phyloP scores from a whole-genome alignment of 306 rosid genomes.

The Pterocarpus macrocarpus region DNA sequence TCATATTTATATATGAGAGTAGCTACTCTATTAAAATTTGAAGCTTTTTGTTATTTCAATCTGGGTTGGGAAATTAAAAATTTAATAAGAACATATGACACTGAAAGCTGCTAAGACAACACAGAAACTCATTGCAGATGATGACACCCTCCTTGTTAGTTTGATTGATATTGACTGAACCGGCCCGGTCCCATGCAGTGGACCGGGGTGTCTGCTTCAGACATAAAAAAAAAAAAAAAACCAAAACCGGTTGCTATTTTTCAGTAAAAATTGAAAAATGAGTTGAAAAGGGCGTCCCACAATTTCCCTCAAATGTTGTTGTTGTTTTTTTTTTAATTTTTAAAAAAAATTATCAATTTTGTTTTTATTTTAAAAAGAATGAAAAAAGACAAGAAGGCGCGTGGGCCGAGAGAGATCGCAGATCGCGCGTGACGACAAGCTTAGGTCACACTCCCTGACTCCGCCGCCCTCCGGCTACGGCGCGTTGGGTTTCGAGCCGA shows the following conservation, averaged over 20 bases:
- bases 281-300: slow-evolving; percentile 6
- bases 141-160: slow-evolving; percentile 38
- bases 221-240: background rate
- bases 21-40: background rate
- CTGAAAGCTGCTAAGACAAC: slow-evolving; percentile 57
- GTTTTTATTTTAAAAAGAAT: background rate
- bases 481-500: slow-evolving; percentile 49
- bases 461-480: slow-evolving; percentile 59
- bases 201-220: slow-evolving; percentile 41
- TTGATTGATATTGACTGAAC: slow-evolving; percentile 48
- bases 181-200: slow-evolving; percentile 34
- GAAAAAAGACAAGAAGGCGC: slow-evolving; percentile 56
- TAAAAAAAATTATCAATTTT: background rate
- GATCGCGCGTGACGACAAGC: slow-evolving; percentile 71
- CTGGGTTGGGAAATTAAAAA: background rate
- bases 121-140: slow-evolving; percentile 60
- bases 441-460: slow-evolving; percentile 45
- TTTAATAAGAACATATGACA: background rate
- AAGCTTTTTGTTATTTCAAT: background rate
- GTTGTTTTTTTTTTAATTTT: too few species aligned
- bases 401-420: slow-evolving; percentile 67
- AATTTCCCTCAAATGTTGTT: slow-evolving; percentile 27
- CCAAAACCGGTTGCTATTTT: slow-evolving; percentile 47
- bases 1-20: background rate
- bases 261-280: slow-evolving; percentile 15